phyloP scores from a whole-genome alignment of 169 alveolate genomes.

The Eimeria sp. region DNA sequence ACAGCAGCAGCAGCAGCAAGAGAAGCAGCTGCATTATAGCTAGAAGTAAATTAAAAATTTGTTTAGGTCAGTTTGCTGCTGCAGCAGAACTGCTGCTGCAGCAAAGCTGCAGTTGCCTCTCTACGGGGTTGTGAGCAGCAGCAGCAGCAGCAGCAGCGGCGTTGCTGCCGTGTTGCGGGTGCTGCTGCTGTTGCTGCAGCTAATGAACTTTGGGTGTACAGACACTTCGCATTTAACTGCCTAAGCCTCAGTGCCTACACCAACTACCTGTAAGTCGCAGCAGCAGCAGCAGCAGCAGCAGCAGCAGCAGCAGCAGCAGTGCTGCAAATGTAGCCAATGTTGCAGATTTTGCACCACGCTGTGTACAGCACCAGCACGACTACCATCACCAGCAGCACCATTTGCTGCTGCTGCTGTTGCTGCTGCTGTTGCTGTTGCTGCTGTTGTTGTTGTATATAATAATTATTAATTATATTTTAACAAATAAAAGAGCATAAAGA shows the following conservation, averaged over 20 bases:
- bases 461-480: too few species aligned
- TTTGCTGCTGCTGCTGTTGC: too few species aligned
- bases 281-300: not conserved
- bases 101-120: not conserved
- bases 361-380: too few species aligned
- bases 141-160: constrained; percentile 32
- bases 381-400: too few species aligned
- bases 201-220: not conserved
- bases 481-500: too few species aligned
- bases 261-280: not conserved
- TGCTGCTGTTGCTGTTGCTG: too few species aligned
- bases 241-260: too few species aligned
- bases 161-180: not conserved
- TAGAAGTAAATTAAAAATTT: not conserved
- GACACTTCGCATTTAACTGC: too few species aligned
- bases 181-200: not conserved
- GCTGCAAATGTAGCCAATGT: not conserved
- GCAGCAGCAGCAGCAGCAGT: not conserved
- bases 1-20: too few species aligned
- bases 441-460: too few species aligned
- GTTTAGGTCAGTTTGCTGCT: not conserved
- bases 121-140: not conserved
- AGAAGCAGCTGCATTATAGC: too few species aligned
- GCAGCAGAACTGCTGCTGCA: not conserved
- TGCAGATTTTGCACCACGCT: too few species aligned